Evolutionary conservation across 176 grass and related monocot species (phyloP), one percentile per base, ranked within the genome.

Genomic region (Carex cristatella): DNA sequence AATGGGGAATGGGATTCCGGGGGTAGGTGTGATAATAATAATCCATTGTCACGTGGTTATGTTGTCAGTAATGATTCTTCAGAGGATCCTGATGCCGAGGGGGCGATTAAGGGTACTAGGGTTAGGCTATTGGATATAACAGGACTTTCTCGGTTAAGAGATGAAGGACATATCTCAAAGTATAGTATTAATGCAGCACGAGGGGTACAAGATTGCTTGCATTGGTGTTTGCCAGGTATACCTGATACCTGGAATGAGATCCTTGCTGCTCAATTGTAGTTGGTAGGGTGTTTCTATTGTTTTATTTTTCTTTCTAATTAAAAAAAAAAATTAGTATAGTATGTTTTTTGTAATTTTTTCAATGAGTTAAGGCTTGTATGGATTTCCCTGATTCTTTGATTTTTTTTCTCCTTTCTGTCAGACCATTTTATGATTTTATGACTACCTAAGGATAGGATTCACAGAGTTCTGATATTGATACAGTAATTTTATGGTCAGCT

Each of bases 201-300:
- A 16, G 94, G 94, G 33, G 65, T 94, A 58, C 92, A 92, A 69
- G 94, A 97, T 86, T 97, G 94, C 87, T 46, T 97, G 88, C 94
- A 97, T 83, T 97, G 92, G 94, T 97, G 94, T 81, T 89, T 94
- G 63, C 94, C 92, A 0, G 94, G 94, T 53, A 88, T 97, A 35
- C 92, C 94, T 13, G 94, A 97, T 88, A 79, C 92, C 65, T 97
- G 94, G 94, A 97, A 97, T 81, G 92, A 94, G 80, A 88, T 97
- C 42, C 88, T 97, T 53, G 90, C 94, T 5, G 87, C 88, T 51
- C 94, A 92, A 64, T 57, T 97, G 69, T 97, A 94, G 73, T 32
- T 37, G 48, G 42, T 85, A 65, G 74, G 13, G 23, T 79, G 11
- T 58, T 58, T 57, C 23, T 56, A 35, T 78, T 32, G n/a, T 56